Base-by-base conservation (phyloP, 768 basidiomycete species). In the Panaeolus cyanescens region DNA sequence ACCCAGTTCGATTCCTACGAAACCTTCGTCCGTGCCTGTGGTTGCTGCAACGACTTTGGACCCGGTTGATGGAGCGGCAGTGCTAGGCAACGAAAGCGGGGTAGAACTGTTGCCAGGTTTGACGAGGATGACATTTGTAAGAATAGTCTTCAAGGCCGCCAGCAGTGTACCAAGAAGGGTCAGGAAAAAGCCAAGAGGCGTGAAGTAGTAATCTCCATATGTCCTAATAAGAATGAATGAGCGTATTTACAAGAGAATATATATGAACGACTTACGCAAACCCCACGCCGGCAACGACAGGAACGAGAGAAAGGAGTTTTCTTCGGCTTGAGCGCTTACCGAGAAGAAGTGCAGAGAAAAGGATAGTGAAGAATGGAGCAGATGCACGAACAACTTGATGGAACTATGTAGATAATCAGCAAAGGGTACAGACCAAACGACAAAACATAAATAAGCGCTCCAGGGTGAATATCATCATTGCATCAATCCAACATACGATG, bases 301-400 rank as follows among this genome's bases (percentile, higher is more conserved):
- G 95, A 5, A 92, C 64, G 36, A 99, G 84, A 1, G 92, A 85
- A 25, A 90, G 68, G 2, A 95, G 68, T 66, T 92, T 95, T 22
- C 79, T 68, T 1, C 74, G 78, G 65, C 83, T 90, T 65, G 87
- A 84, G 6, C 77, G 79, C 7, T 83, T 78, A 54, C 85, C 82
- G 32, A 93, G 83, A 34, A 99, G 71, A n/a, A 88, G 62, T 56
- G 82, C 78, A 0, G 95, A 88, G 58, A 98, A 83, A 34, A 88
- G 56, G 66, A 97, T 89, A 22, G 93, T 96, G 78, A 99, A 98
- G 55, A 99, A 83, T 0, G 97, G 96, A 0, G 96, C 91, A 19
- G 92, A 85, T 4, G 95, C 93, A 30, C 97, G 91, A 34, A 99
- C 89, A 59, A 99, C 94, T 80, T 99, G 96, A 73, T 99, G 97